Conservation (phyloP, 2,329 filamentous ascomycete genomes). For the Thermothelomyces thermophilus region DNA sequence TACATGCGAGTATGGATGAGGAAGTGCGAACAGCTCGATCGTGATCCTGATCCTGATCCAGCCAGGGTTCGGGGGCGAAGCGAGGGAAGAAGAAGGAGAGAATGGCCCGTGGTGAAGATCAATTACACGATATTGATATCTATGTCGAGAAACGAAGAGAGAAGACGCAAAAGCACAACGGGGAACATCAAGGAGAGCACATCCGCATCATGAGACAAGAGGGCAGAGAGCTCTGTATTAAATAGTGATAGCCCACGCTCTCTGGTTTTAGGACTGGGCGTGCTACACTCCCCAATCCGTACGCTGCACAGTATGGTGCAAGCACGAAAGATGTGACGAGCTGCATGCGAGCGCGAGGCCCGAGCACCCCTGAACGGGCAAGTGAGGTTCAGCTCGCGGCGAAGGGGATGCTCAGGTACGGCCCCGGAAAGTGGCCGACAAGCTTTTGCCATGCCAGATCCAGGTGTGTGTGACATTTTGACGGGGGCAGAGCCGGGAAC, state of each 20-base stretch:
- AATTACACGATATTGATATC: too few species aligned
- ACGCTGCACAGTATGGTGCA: too few species aligned
- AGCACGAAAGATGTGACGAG: too few species aligned
- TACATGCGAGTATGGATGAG: too few species aligned
- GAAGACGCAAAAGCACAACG: neutral
- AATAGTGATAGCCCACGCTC: neutral
- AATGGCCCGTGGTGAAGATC: too few species aligned
- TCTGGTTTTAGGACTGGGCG: too few species aligned
- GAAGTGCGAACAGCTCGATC: too few species aligned
- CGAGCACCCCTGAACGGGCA: conserved; percentile 2
- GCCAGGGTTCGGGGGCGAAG: too few species aligned
- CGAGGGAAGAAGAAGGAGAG: too few species aligned
- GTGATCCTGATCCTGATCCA: conserved; percentile 18
- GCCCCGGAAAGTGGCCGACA: neutral
- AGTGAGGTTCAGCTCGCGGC: conserved; percentile 9
- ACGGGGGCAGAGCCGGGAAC: neutral
- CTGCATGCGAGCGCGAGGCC: conserved; percentile 8
- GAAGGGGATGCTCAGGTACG: conserved; percentile 10
- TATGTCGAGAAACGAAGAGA: neutral
- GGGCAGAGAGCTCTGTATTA: conserved; percentile 1
- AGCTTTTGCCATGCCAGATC: conserved; percentile 11
- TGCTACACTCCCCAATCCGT: too few species aligned
- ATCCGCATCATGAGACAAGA: neutral
- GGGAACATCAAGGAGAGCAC: neutral
- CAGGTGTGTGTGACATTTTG: conserved; percentile 16